Evolutionary conservation across 108 stramenopile species (phyloP).

Genomic region (Pseudonitzschia pungens): DNA sequence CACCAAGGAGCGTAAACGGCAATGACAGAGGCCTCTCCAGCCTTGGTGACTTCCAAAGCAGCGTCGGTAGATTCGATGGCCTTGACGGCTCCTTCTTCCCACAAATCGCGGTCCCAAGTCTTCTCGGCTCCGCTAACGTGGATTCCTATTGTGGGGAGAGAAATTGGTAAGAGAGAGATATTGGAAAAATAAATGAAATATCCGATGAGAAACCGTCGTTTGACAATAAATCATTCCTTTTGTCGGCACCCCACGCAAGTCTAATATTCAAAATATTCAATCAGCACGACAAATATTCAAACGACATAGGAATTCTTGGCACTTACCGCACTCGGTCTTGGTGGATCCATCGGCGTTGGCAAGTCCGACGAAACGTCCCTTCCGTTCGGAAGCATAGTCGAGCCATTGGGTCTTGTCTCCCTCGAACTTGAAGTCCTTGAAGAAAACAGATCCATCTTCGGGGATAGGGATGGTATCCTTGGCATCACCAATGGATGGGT

Average conservation of each 20-base stretch:
- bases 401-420: constrained; percentile 90
- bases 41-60: constrained; percentile 63
- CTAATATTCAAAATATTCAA: too few relatives aligned
- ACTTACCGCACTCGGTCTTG: constrained; percentile 94
- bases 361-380: constrained; percentile 95
- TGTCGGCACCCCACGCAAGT: too few relatives aligned
- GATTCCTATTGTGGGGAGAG: constrained; percentile 38
- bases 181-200: background rate
- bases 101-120: constrained; percentile 90
- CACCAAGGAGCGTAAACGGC: constrained; percentile 93
- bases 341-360: constrained; percentile 95
- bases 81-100: constrained; percentile 75
- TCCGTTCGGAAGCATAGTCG: constrained; percentile 94
- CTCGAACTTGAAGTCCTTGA: constrained; percentile 82
- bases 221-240: background rate
- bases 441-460: constrained; percentile 78
- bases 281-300: too few relatives aligned
- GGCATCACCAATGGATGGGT: constrained; percentile 94
- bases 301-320: background rate
- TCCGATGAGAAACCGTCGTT: background rate
- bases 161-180: background rate
- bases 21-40: constrained; percentile 77
- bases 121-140: constrained; percentile 90
- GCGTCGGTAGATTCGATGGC: constrained; percentile 68
- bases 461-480: constrained; percentile 94